phyloP scores from a whole-genome alignment of 306 rosid genomes.

The Lagenaria siceraria region DNA sequence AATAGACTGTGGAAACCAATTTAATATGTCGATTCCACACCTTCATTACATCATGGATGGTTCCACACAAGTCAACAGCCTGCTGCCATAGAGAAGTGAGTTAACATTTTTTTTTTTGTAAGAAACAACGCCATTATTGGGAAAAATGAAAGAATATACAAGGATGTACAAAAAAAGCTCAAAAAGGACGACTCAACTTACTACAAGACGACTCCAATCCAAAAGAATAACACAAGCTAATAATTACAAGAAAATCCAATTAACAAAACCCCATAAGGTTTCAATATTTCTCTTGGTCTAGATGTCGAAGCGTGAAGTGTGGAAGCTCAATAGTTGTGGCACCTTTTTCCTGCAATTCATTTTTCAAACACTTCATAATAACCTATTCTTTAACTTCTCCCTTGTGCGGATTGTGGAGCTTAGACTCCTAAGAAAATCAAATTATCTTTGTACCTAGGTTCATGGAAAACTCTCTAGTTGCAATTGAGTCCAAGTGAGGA shows the following conservation, averaged over 20 bases:
- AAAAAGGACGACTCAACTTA: no score
- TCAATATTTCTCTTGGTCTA: not conserved
- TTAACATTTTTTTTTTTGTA: no score
- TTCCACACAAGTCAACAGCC: constrained; percentile 81
- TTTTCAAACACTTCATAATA: not conserved
- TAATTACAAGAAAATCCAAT: no score
- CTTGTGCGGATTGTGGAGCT: not conserved
- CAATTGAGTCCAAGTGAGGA: not conserved
- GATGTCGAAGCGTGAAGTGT: not conserved
- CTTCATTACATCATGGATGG: constrained; percentile 60
- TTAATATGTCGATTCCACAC: constrained; percentile 57
- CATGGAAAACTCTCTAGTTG: not conserved
- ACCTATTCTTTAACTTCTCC: not conserved
- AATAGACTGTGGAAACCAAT: constrained; percentile 44
- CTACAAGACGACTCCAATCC: no score
- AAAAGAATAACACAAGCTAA: no score
- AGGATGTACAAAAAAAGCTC: no score
- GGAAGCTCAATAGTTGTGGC: not conserved
- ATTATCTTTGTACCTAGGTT: not conserved
- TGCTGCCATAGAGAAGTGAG: constrained; percentile 21
- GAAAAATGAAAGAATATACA: no score
- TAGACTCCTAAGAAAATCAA: not conserved
- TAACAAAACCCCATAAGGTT: not conserved
- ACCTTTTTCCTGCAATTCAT: not conserved
- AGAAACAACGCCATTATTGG: no score